Conservation (phyloP, 306 rosid species). For the Cucumis sativus region Cucumber_9930_V3 NC_026657.2:34940001-34940500, state of each 20-base stretch:
- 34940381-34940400: not conserved
- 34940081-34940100: too few relatives aligned
- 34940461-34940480: constrained; percentile 8
- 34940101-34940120: too few relatives aligned
- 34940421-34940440: constrained; percentile 13
- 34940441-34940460: constrained; percentile 6
- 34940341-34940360: not conserved
- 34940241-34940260: not conserved
- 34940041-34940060: too few relatives aligned
- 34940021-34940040: too few relatives aligned
- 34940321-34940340: not conserved
- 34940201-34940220: not conserved
- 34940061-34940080: too few relatives aligned
- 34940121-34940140: too few relatives aligned
- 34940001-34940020: not conserved
- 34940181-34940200: not conserved
- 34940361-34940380: not conserved
- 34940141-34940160: too few relatives aligned
- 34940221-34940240: not conserved
- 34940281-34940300: not conserved
- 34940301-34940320: not conserved
- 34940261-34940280: not conserved
- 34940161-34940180: too few relatives aligned
- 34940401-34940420: not conserved
- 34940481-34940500: not conserved